Evolutionary conservation across 352 stramenopile species (phyloP), one percentile per base, ranked within the genome.

Genomic region (Lagenidium giganteum): DNA sequence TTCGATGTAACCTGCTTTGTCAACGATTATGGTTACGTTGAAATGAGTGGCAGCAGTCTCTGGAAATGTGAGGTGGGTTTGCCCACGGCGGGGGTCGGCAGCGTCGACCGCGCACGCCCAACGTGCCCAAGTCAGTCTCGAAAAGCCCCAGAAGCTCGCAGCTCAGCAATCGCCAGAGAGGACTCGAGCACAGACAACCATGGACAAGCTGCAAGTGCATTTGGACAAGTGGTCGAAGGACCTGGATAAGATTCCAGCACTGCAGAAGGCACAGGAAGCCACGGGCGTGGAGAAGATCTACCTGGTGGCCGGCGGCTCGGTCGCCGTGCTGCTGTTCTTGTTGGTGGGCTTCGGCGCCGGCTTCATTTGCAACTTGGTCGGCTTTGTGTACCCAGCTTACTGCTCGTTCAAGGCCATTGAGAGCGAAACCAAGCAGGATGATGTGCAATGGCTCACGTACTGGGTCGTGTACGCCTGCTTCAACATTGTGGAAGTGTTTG

Each of bases 381-480:
- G 75, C 58, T 93, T 93, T 53, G 61, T 77, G 24, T n/a, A n/a
- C n/a, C n/a, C 81, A 81, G 57, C n/a, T n/a, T n/a, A n/a, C n/a
- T n/a, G n/a, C n/a, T n/a, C n/a, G n/a, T n/a, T n/a, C n/a, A 81
- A 82, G 54, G 76, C 75, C 36, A 75, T 87, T 25, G 67, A 85
- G 57, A 56, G 72, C 21, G 53, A 67, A 3, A 50, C 64, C 42
- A 83, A 75, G 54, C 81, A 79, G 52, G 67, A 83, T 42, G 73
- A 90, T 40, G 66, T 84, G 35, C 78, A 87, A 52, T 87, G 81
- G 81, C 78, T 98, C 25, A 97, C 96, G 26, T 98, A 98, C 67
- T 98, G 95, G 95, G 84, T 98, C 52, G 83, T 98, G 21, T 98
- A 96, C 66, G 82, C 87, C 14, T 96, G 94, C 64, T 98, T 98